phyloP scores from a whole-genome alignment of 164 flowering plant species.

The Akebia trifoliata region DNA sequence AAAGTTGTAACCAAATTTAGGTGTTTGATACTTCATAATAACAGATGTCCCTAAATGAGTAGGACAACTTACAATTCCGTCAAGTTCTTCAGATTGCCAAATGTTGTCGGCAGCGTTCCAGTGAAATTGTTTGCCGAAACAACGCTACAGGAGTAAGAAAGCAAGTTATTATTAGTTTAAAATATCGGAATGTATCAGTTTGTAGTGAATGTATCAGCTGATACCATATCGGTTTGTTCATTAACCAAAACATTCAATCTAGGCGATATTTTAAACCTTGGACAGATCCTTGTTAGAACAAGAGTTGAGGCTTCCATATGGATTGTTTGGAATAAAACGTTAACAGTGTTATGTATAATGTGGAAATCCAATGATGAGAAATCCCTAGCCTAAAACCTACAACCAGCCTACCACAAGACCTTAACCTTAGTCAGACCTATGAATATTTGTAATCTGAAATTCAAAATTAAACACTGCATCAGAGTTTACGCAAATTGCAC shows the following conservation, averaged over 20 bases:
- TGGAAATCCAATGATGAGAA: too few relatives aligned
- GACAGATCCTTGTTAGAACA: too few relatives aligned
- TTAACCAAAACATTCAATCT: too few relatives aligned
- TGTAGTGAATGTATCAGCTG: not conserved
- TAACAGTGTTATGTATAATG: not conserved
- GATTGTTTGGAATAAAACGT: too few relatives aligned
- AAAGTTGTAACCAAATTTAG: conserved; percentile 19
- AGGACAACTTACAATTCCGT: conserved; percentile 49
- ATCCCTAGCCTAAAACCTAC: too few relatives aligned
- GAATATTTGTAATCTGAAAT: too few relatives aligned
- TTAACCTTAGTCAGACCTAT: too few relatives aligned
- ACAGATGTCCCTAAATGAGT: not conserved
- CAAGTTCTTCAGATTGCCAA: conserved; percentile 43
- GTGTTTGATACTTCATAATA: not conserved
- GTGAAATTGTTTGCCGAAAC: conserved; percentile 51
- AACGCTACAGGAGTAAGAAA: conserved; percentile 28
- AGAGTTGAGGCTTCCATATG: too few relatives aligned
- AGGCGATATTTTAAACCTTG: too few relatives aligned
- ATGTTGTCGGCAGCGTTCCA: conserved; percentile 49
- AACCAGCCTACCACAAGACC: too few relatives aligned
- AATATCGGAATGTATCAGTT: not conserved
- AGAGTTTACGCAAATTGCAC: not conserved
- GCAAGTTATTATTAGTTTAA: not conserved
- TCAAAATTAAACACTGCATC: too few relatives aligned
- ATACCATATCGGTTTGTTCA: too few relatives aligned